Conservation (phyloP, 1,284 basidiomycete genomes). For the Pseudozyma pruni region DNA sequence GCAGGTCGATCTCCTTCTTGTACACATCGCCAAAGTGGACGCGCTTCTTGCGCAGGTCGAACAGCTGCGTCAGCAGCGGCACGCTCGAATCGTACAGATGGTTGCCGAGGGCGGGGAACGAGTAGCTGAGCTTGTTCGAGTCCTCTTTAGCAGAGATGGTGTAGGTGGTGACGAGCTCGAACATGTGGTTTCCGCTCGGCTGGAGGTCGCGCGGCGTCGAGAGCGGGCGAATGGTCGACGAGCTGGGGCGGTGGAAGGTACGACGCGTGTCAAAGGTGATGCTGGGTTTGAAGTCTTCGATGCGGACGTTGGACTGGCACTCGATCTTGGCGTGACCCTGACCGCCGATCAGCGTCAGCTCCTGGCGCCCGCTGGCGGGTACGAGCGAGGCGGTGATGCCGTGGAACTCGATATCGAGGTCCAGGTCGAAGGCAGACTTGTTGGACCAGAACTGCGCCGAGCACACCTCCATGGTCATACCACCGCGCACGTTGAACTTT, state of each 20-base stretch:
- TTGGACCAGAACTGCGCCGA: slow-evolving; percentile 68
- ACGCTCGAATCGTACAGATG: slow-evolving; percentile 67
- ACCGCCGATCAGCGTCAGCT: slow-evolving; percentile 64
- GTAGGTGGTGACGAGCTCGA: slow-evolving; percentile 67
- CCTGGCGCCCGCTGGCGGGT: slow-evolving; percentile 53
- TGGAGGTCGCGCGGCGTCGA: slow-evolving; percentile 60
- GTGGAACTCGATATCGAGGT: slow-evolving; percentile 67
- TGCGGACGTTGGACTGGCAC: slow-evolving; percentile 56
- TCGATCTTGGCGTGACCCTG: slow-evolving; percentile 63
- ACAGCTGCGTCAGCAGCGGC: slow-evolving; percentile 64
- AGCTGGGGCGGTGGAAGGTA: slow-evolving; percentile 60
- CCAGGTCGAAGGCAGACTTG: slow-evolving; percentile 63
- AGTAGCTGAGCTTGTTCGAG: slow-evolving; percentile 53
- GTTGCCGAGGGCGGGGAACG: slow-evolving; percentile 60
- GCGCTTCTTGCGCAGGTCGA: slow-evolving; percentile 61
- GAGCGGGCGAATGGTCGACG: slow-evolving; percentile 58
- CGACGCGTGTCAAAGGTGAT: slow-evolving; percentile 65
- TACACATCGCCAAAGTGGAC: slow-evolving; percentile 67
- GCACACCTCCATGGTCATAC: slow-evolving; percentile 66
- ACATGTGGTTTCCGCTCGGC: slow-evolving; percentile 62
- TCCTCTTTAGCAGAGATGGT: slow-evolving; percentile 61
- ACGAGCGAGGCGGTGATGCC: slow-evolving; percentile 57
- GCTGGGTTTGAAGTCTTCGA: slow-evolving; percentile 63
- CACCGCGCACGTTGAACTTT: slow-evolving; percentile 64
- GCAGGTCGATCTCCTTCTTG: slow-evolving; percentile 63